Evolutionary conservation across 2,329 filamentous ascomycete species (phyloP), one percentile per base, ranked within the genome.

Genomic region (Trichoderma atrobrunneum): DNA sequence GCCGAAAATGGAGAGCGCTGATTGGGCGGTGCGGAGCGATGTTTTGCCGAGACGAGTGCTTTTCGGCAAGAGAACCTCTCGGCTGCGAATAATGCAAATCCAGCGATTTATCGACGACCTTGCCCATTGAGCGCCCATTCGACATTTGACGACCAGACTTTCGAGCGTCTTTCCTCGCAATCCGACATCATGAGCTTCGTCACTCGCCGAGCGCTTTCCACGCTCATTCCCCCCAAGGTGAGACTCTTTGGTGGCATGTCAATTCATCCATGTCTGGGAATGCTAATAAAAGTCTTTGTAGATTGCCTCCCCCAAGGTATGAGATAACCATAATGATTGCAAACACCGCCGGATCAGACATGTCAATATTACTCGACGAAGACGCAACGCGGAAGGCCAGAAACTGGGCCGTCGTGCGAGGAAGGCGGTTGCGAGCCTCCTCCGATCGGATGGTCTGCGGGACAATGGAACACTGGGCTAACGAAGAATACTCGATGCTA

Each of bases 211-310:
- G 93, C 90, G 89, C 92, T 98, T 82, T 98, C 96, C 83, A 97
- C 97, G 88, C 92, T 99, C 85, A 98, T 99, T 81, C 97, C 97
- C 79, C 96, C 97, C 82, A 99, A 99, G 94, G 95, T 97, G 87
- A 78, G 87, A 78, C 74, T 76, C 74, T 75, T 73, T 75, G 72
- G 72, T 73, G 76, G 76, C 75, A 78, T 73, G 74, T 73, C 72
- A 74, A 76, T 77, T 68, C 73, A 72, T 74, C 73, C 75, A 79
- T 80, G 76, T 85, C 87, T 81, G 87, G 77, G 74, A 68, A 18
- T 43, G 51, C 73, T 69, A 62, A 70, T 7, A 28, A 14, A 5
- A 5, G 39, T 11, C 16, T 77, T 77, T 76, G 72, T 70, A 95
- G 92, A 89, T 96, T 82, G 92, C 93, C 79, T 95, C 93, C 82